phyloP scores from a whole-genome alignment of 129 eudicot genomes.

The Lonicera japonica region DNA sequence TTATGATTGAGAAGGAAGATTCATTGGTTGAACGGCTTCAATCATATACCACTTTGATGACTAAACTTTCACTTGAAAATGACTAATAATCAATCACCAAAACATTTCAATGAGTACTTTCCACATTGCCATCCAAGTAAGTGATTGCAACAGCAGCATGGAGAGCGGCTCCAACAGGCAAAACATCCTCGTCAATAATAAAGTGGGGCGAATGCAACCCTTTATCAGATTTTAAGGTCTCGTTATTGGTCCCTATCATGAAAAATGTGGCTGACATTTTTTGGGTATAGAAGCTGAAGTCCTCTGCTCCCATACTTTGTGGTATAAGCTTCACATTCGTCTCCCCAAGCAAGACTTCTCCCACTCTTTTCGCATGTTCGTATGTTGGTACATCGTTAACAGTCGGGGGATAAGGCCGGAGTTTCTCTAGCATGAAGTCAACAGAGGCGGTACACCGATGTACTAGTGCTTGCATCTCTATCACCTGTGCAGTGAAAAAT shows the following conservation, averaged over 20 bases:
- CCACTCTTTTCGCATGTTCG: conserved; percentile 41
- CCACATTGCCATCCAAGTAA: conserved; percentile 28
- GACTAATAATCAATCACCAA: too few relatives aligned
- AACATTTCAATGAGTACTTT: conserved; percentile 6
- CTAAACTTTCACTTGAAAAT: too few relatives aligned
- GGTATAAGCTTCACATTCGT: conserved; percentile 24
- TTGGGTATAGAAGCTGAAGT: conserved; percentile 58
- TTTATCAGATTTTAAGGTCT: conserved; percentile 11
- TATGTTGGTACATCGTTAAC: conserved; percentile 38
- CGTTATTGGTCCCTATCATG: conserved; percentile 34
- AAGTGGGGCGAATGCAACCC: conserved; percentile 46
- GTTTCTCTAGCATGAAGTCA: conserved; percentile 44
- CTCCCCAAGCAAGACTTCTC: conserved; percentile 47
- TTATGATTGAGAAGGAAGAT: too few relatives aligned
- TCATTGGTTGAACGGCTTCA: too few relatives aligned
- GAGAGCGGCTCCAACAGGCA: conserved; percentile 59
- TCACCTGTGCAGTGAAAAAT: conserved; percentile 20
- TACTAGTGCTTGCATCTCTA: conserved; percentile 53
- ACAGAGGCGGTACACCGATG: conserved; percentile 38
- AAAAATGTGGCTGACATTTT: conserved; percentile 47
- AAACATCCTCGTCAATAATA: conserved; percentile 42
- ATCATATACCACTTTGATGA: too few relatives aligned
- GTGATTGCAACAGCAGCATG: conserved; percentile 66
- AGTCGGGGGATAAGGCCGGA: conserved; percentile 45
- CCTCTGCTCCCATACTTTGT: conserved; percentile 49